A percentile compares a stretch with the other conserved stretches of the same genome.
Conservation (phyloP, 805 yeast species). For the Candida sanyiensis region DNA sequence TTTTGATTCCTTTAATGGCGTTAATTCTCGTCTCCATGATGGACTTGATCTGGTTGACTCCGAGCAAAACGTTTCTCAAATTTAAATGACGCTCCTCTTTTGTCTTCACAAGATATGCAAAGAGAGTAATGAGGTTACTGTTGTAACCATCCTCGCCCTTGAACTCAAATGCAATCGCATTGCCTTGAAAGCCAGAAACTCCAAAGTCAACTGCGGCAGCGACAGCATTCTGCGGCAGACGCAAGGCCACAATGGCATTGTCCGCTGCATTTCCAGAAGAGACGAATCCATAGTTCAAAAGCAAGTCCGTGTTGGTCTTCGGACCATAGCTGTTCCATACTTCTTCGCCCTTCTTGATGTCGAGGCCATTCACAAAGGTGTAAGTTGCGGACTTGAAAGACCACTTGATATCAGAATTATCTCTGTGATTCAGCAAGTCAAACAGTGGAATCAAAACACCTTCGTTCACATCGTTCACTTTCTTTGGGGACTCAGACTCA, state of each 20-base stretch:
- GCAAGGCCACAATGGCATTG: constrained; percentile 52
- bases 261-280: constrained; percentile 54
- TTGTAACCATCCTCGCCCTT: constrained; percentile 34
- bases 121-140: constrained; percentile 43
- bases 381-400: constrained; percentile 27
- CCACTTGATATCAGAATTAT: constrained; percentile 64
- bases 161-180: constrained; percentile 36
- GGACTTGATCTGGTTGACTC: constrained; percentile 45
- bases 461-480: constrained; percentile 36
- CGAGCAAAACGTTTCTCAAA: constrained; percentile 54
- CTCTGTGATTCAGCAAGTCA: constrained; percentile 73
- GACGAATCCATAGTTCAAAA: constrained; percentile 80
- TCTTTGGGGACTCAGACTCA: constrained; percentile 8
- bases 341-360: constrained; percentile 36
- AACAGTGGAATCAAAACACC: constrained; percentile 75
- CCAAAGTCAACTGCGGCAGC: constrained; percentile 32
- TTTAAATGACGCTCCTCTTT: constrained; percentile 43
- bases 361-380: constrained; percentile 37
- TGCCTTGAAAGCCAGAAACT: constrained; percentile 33
- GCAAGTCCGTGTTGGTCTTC: constrained; percentile 77
- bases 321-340: constrained; percentile 81
- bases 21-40: constrained; percentile 48
- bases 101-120: constrained; percentile 47
- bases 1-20: constrained; percentile 32
- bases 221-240: constrained; percentile 34